These are phyloP conservation scores for Mortierella sp. DNA, from an alignment of 371 early-diverging fungal species.

Conservation along the genomic window DNA sequence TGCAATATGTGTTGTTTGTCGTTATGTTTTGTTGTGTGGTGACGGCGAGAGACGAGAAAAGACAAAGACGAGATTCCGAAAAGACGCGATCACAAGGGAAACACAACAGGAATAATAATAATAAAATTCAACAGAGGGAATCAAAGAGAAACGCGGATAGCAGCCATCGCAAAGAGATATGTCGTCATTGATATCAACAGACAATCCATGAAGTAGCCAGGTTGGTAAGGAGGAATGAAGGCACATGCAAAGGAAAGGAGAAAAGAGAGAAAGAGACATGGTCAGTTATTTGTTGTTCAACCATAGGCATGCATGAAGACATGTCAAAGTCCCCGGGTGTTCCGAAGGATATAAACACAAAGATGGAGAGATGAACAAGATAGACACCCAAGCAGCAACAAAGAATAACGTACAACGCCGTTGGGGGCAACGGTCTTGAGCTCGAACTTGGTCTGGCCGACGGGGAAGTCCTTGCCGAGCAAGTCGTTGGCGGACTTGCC, in stretches of 20 bases:
- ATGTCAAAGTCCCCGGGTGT: too few species aligned
- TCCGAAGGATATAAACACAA: background rate
- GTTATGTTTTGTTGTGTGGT: background rate
- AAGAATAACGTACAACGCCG: conserved; percentile 85
- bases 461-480: conserved; percentile 96
- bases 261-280: background rate
- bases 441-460: conserved; percentile 95
- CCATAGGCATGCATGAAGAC: too few species aligned
- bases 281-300: background rate
- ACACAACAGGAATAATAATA: background rate
- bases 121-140: background rate
- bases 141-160: background rate
- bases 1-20: background rate
- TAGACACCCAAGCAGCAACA: too few species aligned
- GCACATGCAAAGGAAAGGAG: background rate
- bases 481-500: conserved; percentile 96
- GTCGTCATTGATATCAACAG: background rate
- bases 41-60: background rate
- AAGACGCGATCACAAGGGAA: conserved; percentile 18
- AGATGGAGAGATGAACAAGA: background rate
- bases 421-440: conserved; percentile 95
- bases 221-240: background rate
- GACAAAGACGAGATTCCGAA: conserved; percentile 9
- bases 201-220: background rate
- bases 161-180: background rate